Evolutionary conservation across 805 yeast genomes (phyloP), one percentile per base, ranked within the genome.

Genomic region (Ogataea methanolica): DNA sequence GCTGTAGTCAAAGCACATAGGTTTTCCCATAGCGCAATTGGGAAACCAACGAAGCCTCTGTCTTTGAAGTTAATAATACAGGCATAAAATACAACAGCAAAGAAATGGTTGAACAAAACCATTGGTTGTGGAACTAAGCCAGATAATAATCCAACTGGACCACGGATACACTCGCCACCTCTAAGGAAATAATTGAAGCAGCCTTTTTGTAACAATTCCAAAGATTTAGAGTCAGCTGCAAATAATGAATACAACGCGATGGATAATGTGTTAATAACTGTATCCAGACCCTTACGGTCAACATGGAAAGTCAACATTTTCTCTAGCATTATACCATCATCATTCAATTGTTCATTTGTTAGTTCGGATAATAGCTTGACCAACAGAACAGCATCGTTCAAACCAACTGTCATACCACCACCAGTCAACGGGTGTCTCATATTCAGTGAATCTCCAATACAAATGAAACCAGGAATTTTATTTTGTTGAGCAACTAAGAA

Each of bases 361-460:
- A 75, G 59, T 46, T 85, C 79, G 8, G 79, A 72, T 44, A 94
- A 72, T 36, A 87, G 67, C 55, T 78, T 75, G 17, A 87, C 80
- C 41, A 90, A 73, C 33, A 86, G 63, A 0, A 77, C 85, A 4
- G 88, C 87, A 66, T 94, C 99, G 62, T 83, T 87, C 50, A 94
- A 72, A 2, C 97, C 97, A 39, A 94, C 99, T 23, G 98, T 90
- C 99, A 94, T 94, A 51, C 99, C 99, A 54, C 99, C 99, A 45
- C 99, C 99, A 1, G 98, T 94, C 51, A 94, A 77, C 26, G 99
- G 99, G 65, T 94, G 99, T 65, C 99, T 79, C 97, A 94, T 94
- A 66, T 94, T 94, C 57, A 91, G 74, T 2, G 99, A 88, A 65
- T 94, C 99, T 42, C 99, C 99, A 34, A 94, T 63, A 55, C 92